Percentiles rank a stretch among this genome's conserved stretches.
These are phyloP conservation scores for Fusarium subtropicale DNA, from an alignment of 2,329 filamentous ascomycete species.

Conservation along the genomic window DNA sequence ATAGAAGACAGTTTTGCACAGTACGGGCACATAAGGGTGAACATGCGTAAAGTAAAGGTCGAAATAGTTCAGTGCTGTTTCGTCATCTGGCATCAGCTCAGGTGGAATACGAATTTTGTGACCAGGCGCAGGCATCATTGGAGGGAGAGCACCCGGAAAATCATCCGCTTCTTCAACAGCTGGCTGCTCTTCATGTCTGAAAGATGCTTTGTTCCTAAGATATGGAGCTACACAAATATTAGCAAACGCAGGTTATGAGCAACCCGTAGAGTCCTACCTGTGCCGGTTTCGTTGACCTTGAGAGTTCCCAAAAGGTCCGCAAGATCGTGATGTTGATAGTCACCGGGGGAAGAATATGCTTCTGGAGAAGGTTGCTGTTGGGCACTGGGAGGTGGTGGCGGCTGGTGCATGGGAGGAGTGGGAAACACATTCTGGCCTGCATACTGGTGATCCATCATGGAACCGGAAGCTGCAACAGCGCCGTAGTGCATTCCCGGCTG, in stretches of 20 bases:
- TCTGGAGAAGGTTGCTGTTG: constrained; percentile 55
- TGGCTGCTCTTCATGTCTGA: constrained; percentile 67
- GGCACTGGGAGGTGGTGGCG: constrained; percentile 36
- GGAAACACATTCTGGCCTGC: constrained; percentile 63
- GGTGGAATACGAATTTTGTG: constrained; percentile 88
- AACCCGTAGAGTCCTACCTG: constrained; percentile 70
- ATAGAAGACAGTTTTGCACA: constrained; percentile 85
- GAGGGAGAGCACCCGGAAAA: constrained; percentile 76
- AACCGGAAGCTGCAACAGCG: constrained; percentile 61
- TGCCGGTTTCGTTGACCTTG: constrained; percentile 86
- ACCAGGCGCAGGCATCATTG: constrained; percentile 74
- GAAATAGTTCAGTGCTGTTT: constrained; percentile 85
- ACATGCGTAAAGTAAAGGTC: constrained; percentile 91
- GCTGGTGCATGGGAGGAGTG: constrained; percentile 59
- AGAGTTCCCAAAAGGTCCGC: constrained; percentile 86
- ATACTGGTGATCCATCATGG: constrained; percentile 65
- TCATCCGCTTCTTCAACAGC: constrained; percentile 79
- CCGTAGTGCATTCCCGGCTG: constrained; percentile 65
- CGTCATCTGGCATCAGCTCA: constrained; percentile 91
- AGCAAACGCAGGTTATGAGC: neutral
- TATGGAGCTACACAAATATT: constrained; percentile 75
- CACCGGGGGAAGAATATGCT: constrained; percentile 70
- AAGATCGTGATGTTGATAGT: constrained; percentile 77
- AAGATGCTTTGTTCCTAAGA: constrained; percentile 72
- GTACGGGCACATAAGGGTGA: constrained; percentile 90